phyloP scores from a whole-genome alignment of 129 eudicot genomes.

The Centella asiatica region DNA sequence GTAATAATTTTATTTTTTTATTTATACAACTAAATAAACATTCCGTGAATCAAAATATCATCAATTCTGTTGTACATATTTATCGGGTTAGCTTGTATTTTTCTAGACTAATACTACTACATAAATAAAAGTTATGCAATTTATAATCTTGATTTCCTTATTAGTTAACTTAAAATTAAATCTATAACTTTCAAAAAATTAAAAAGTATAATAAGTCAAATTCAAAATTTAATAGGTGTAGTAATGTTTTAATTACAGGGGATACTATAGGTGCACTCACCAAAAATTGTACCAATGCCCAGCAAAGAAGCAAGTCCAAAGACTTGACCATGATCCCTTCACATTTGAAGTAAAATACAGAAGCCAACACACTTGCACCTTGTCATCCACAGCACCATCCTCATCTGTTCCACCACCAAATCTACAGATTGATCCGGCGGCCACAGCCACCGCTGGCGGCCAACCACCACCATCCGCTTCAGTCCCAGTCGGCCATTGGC shows the following conservation, averaged over 20 bases:
- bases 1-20: no score
- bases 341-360: conserved; percentile 58
- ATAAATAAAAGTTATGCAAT: no score
- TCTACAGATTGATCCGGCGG: background rate
- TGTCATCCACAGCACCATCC: conserved; percentile 69
- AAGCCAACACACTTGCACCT: conserved; percentile 62
- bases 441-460: conserved; percentile 10
- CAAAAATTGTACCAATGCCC: conserved; percentile 68
- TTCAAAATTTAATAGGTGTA: no score
- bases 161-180: no score
- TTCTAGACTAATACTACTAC: no score
- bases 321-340: conserved; percentile 60
- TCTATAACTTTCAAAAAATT: no score
- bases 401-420: conserved; percentile 22
- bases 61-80: no score
- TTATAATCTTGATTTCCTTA: no score
- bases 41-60: no score
- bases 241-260: conserved; percentile 32
- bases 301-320: conserved; percentile 85
- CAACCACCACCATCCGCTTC: conserved; percentile 17
- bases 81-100: no score
- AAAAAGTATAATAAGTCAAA: no score
- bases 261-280: conserved; percentile 77
- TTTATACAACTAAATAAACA: no score
- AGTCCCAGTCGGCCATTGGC: conserved; percentile 31